These are phyloP conservation scores for Monascus ruber DNA, from an alignment of 2,329 filamentous ascomycete genomes.

Conservation along the genomic window DNA sequence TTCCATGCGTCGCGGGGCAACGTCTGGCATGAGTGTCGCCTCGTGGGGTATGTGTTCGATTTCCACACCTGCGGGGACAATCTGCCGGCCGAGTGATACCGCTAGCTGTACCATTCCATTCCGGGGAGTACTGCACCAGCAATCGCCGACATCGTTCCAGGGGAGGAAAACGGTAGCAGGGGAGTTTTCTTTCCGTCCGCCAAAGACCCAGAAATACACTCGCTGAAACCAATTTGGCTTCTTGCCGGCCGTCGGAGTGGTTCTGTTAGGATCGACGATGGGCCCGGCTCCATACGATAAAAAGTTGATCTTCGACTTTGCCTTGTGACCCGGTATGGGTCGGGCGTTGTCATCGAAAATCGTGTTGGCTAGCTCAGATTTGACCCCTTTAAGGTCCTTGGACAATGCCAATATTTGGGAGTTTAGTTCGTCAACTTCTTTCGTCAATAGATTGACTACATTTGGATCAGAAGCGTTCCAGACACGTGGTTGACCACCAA, in stretches of 20 bases:
- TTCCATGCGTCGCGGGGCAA: constrained; percentile 58
- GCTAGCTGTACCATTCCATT: constrained; percentile 32
- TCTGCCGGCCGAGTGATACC: constrained; percentile 27
- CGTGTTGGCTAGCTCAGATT: constrained; percentile 10
- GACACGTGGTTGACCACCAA: constrained; percentile 3
- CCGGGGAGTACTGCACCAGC: constrained; percentile 61
- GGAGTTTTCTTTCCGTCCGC: constrained; percentile 18
- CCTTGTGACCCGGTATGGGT: constrained; percentile 7
- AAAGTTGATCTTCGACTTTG: constrained; percentile 53
- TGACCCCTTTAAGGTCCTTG: constrained; percentile 15
- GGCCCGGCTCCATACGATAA: constrained; percentile 58
- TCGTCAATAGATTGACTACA: constrained; percentile 14
- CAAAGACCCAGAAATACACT: constrained; percentile 2
- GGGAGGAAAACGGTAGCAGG: constrained; percentile 48
- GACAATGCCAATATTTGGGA: constrained; percentile 21
- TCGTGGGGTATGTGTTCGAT: constrained; percentile 58
- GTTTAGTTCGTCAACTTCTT: constrained; percentile 17
- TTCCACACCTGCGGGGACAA: constrained; percentile 58
- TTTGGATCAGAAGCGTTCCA: constrained; percentile 14
- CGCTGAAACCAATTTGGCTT: constrained; percentile 10
- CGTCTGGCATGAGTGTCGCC: constrained; percentile 49
- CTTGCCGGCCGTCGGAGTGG: constrained; percentile 44
- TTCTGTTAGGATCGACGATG: constrained; percentile 46
- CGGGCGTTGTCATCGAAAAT: constrained; percentile 9
- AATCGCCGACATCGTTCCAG: constrained; percentile 75